Percentiles rank a stretch among this genome's conserved stretches.
Evolutionary conservation across 1,284 basidiomycete genomes (phyloP).

Genomic region (Fomitopsis betulina): DNA sequence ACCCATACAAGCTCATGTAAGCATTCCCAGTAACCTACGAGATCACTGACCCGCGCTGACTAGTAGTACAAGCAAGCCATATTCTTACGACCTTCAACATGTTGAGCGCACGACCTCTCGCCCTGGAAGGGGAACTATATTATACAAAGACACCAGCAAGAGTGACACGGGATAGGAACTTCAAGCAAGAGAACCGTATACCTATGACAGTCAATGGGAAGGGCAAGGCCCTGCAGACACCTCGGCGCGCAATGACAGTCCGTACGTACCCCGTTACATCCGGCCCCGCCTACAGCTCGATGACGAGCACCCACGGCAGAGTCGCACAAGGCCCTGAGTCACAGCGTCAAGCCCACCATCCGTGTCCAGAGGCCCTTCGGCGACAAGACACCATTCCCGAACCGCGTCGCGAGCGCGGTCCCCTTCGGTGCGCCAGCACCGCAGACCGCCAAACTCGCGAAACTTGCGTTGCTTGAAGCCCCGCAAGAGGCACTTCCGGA

Average conservation of each 20-base stretch:
- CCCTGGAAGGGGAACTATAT: conserved; percentile 24
- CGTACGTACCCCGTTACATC: conserved; percentile 12
- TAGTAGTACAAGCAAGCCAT: not conserved
- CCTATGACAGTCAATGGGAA: conserved; percentile 38
- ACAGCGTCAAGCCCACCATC: conserved; percentile 16
- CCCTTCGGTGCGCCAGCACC: conserved; percentile 26
- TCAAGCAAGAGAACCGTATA: conserved; percentile 45
- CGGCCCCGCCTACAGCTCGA: not conserved
- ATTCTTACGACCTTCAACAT: conserved; percentile 23
- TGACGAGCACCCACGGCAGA: conserved; percentile 4
- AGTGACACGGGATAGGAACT: conserved; percentile 32
- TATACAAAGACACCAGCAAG: conserved; percentile 49
- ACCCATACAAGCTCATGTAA: too few species aligned
- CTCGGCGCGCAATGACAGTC: conserved; percentile 22
- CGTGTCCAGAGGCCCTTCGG: conserved; percentile 41
- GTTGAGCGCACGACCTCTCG: conserved; percentile 41
- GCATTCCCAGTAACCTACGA: too few species aligned
- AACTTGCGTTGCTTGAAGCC: conserved; percentile 27
- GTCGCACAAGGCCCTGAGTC: conserved; percentile 18
- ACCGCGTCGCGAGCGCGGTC: conserved; percentile 36
- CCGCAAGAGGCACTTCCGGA: conserved; percentile 25
- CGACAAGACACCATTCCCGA: conserved; percentile 53
- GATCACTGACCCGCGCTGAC: not conserved
- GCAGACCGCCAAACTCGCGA: conserved; percentile 26
- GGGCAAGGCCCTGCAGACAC: conserved; percentile 37